phyloP scores from a whole-genome alignment of 495 filamentous ascomycete species.

The Talaromyces nanjingensis region DNA sequence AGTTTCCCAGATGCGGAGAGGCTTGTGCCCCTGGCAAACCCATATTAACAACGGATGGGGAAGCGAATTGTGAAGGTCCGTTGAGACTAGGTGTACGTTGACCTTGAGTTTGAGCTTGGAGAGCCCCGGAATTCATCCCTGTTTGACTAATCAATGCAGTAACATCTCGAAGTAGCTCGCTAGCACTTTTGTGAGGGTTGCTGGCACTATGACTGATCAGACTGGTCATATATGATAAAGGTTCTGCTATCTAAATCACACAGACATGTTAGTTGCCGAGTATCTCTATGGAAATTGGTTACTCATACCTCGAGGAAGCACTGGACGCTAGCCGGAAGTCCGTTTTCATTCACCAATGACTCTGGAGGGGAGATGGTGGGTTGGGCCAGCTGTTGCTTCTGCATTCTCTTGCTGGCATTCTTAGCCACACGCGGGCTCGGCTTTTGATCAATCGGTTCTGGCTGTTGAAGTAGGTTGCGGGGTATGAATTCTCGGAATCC shows the following conservation, averaged over 20 bases:
- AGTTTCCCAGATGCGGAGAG: constrained; percentile 37
- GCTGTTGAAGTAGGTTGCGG: constrained; percentile 38
- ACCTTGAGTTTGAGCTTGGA: constrained; percentile 29
- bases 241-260: constrained; percentile 55
- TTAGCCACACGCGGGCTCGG: constrained; percentile 66
- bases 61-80: constrained; percentile 43
- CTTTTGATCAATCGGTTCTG: constrained; percentile 54
- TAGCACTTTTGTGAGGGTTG: constrained; percentile 7
- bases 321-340: constrained; percentile 50
- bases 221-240: constrained; percentile 56
- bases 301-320: constrained; percentile 61
- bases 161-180: constrained; percentile 8
- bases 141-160: constrained; percentile 4
- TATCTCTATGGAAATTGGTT: neutral
- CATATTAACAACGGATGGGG: constrained; percentile 44
- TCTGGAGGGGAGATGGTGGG: constrained; percentile 51
- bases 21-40: constrained; percentile 37
- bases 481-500: constrained; percentile 65
- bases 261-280: neutral
- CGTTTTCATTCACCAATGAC: constrained; percentile 56
- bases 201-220: constrained; percentile 5
- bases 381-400: constrained; percentile 43
- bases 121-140: constrained; percentile 16
- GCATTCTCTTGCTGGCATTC: constrained; percentile 41
- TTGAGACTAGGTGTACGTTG: constrained; percentile 30